phyloP scores from a whole-genome alignment of 2,329 filamentous ascomycete species.

The Pyrenochaeta sp. region DNA sequence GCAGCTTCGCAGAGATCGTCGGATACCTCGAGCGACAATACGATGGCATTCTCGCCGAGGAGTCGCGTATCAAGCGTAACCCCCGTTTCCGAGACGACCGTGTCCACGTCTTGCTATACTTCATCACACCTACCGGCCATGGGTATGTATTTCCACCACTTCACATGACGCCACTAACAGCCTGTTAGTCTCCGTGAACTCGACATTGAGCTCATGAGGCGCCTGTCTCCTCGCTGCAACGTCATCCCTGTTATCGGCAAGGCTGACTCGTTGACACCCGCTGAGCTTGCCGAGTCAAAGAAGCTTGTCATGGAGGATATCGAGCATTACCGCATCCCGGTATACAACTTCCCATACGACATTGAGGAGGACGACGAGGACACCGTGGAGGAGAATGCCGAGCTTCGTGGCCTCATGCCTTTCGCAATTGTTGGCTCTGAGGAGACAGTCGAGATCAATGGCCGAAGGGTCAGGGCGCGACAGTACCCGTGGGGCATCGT shows the following conservation, averaged over 20 bases:
- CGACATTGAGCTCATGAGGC: slow-evolving; percentile 99
- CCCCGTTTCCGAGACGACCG: slow-evolving; percentile 99
- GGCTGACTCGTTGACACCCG: slow-evolving; percentile 94
- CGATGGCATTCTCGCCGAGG: slow-evolving; percentile 98
- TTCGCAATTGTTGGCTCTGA: slow-evolving; percentile 99
- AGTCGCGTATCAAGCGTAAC: slow-evolving; percentile 99
- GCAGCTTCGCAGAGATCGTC: slow-evolving; percentile 94
- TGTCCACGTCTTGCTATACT: slow-evolving; percentile 97
- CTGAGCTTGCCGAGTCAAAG: slow-evolving; percentile 97
- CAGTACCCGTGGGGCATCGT: slow-evolving; percentile 99
- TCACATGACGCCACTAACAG: slow-evolving; percentile 21
- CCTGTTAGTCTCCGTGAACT: slow-evolving; percentile 87
- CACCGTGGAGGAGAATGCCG: slow-evolving; percentile 98
- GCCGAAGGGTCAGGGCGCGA: slow-evolving; percentile 88
- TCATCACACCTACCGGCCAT: slow-evolving; percentile 97
- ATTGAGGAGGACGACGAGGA: slow-evolving; percentile 99
- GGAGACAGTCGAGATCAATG: slow-evolving; percentile 91
- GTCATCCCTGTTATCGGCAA: slow-evolving; percentile 99
- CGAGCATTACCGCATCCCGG: slow-evolving; percentile 98
- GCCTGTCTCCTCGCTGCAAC: slow-evolving; percentile 95
- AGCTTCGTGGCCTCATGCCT: slow-evolving; percentile 96
- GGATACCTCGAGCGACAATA: slow-evolving; percentile 99
- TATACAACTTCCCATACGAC: slow-evolving; percentile 99
- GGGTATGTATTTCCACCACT: slow-evolving; percentile 64
- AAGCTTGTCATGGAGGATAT: slow-evolving; percentile 99